Evolutionary conservation across 2,329 filamentous ascomycete genomes (phyloP), one percentile per base, ranked within the genome.

Genomic region (Aspergillus sp.): DNA sequence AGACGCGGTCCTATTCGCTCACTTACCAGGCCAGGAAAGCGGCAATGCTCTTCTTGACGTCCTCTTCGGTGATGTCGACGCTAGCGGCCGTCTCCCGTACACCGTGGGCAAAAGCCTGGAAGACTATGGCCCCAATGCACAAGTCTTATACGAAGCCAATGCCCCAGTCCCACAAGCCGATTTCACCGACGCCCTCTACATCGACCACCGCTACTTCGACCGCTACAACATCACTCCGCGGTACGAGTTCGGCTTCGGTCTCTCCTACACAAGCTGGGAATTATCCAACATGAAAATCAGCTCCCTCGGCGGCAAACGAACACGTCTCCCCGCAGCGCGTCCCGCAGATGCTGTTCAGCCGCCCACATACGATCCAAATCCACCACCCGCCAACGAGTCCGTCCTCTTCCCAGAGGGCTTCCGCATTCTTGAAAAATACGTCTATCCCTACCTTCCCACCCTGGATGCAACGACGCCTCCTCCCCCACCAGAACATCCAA

Each of bases 151-250:
- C 68, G 77, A 85, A 49, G 84, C 89, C 0, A 89, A 90, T 64
- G 84, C 82, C 15, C 77, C 90, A 3, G 79, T 88, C 1, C 90
- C 91, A 0, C 91, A 96, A 69, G 90, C 96, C 65, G 87, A 91
- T 62, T 96, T 95, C 70, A 82, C 81, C 1, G 91, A 96, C 69
- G 91, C 91, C 0, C 76, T 96, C 0, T 93, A 93, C 69, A 87
- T 96, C 64, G 93, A 97, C 77, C 96, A 97, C 76, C 87, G 92
- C 12, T 85, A 93, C 73, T 93, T 97, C 65, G 92, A 96, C 78
- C 90, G 89, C 70, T 75, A 88, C 55, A 79, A 82, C 56, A 87
- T 95, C 59, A 80, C 80, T 5, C 93, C 93, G 0, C 88, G 90
- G 1, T 97, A 88, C 70, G 89, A 91, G 47, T 97, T 97, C 66